Evolutionary conservation across 2,329 filamentous ascomycete genomes (phyloP).

Genomic region (Myriosclerotinia scirpicola): DNA sequence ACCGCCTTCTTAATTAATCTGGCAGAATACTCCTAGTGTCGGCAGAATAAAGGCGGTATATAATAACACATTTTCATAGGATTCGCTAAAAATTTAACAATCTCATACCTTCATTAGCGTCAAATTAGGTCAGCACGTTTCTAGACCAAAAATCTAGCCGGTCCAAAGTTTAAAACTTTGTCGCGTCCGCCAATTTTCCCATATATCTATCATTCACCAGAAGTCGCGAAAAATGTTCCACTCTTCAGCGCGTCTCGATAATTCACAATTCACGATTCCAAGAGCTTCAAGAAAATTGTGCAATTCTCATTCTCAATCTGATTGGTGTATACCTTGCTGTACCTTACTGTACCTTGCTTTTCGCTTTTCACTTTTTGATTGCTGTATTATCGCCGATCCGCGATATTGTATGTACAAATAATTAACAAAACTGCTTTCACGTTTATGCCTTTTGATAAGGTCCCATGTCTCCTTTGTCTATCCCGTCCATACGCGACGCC

Average conservation of each 20-base stretch:
- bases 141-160: not conserved
- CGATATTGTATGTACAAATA: constrained; percentile 40
- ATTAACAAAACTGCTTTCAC: constrained; percentile 23
- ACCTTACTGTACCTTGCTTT: constrained; percentile 16
- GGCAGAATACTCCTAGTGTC: too few species aligned
- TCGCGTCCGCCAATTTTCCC: constrained; percentile 14
- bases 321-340: constrained; percentile 9
- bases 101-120: not conserved
- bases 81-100: too few species aligned
- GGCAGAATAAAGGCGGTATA: too few species aligned
- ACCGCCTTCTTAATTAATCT: too few species aligned
- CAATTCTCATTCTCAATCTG: constrained; percentile 4
- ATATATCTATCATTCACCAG: not conserved
- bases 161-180: constrained; percentile 4
- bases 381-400: constrained; percentile 26
- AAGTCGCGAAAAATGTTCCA: constrained; percentile 18
- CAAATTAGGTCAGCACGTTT: not conserved
- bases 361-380: constrained; percentile 12
- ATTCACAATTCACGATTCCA: constrained; percentile 4
- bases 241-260: constrained; percentile 10
- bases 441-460: constrained; percentile 26
- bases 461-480: constrained; percentile 49
- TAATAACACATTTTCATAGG: too few species aligned
- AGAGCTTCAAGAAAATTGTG: constrained; percentile 16
- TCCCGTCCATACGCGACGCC: constrained; percentile 27